Percentiles rank a stretch among this genome's conserved stretches.
Evolutionary conservation across 306 rosid genomes (phyloP).

Genomic region (Pachyrhizus erosus): DNA sequence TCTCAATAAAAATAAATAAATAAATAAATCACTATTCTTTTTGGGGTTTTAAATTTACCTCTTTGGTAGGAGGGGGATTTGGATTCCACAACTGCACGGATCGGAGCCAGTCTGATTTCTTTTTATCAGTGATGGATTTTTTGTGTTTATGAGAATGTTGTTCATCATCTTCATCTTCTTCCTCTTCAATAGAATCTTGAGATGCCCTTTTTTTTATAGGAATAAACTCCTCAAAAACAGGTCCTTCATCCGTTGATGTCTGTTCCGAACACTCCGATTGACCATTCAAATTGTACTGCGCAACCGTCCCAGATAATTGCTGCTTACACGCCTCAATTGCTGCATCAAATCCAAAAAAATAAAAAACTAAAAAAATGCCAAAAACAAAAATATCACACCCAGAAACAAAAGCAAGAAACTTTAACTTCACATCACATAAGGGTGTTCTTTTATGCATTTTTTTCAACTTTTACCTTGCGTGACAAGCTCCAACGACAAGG

Average conservation of each 20-base stretch:
- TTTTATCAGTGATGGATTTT: slow-evolving; percentile 46
- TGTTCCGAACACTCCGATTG: slow-evolving; percentile 88
- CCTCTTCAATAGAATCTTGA: slow-evolving; percentile 45
- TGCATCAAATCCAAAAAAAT: slow-evolving; percentile 28
- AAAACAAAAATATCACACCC: background rate
- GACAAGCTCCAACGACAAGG: slow-evolving; percentile 84
- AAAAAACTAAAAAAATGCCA: background rate
- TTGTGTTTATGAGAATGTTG: slow-evolving; percentile 46
- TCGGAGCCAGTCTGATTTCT: slow-evolving; percentile 87
- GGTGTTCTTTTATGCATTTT: background rate
- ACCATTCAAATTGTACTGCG: slow-evolving; percentile 67
- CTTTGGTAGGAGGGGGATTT: slow-evolving; percentile 54
- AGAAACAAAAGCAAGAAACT: slow-evolving; percentile 12
- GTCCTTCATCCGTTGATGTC: slow-evolving; percentile 70
- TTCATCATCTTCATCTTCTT: slow-evolving; percentile 37
- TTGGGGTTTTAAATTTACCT: slow-evolving; percentile 58
- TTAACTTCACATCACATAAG: background rate
- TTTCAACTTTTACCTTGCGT: slow-evolving; percentile 60
- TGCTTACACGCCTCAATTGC: slow-evolving; percentile 79
- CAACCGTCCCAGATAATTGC: slow-evolving; percentile 62
- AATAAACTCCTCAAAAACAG: slow-evolving; percentile 82
- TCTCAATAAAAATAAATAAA: background rate
- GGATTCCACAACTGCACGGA: slow-evolving; percentile 91
- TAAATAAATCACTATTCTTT: background rate
- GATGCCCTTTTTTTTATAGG: slow-evolving; percentile 64